Base-by-base conservation (phyloP, 1,284 basidiomycete genomes). In the Leccinum griseonigrum region DNA sequence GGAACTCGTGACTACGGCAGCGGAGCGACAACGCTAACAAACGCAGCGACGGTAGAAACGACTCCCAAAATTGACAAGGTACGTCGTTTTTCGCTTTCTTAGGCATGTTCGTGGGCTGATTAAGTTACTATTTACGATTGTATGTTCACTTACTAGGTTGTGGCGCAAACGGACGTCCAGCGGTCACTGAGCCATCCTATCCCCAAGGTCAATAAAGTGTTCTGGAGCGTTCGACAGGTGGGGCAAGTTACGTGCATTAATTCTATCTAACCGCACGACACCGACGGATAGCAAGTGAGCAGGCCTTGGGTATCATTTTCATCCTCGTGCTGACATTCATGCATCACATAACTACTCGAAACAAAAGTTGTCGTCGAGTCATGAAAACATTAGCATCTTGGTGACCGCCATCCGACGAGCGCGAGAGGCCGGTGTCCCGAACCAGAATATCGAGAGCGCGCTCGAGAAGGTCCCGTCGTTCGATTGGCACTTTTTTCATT, bases 201-300 rank as follows among this genome's bases (percentile, higher is more conserved):
- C 60, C 68, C 70, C 22, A 3, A 65, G 67, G 18, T 53, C 69
- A 50, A 67, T 74, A 26, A 71, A 69, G 29, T 68, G 64, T 57
- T 77, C 76, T 62, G 65, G 67, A 59, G 75, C 73, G 29, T 74
- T 72, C 14, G 76, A 78, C 9, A 85, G 79, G 64, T 92, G 90
- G 90, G 76, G 77, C 51, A 81, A 82, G 43, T 71, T 92, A 34
- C 85, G 85, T 32, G 85, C 85, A 7, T 74, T 91, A 29, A 68
- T 92, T n/a, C 88, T 90, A 8, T 97, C 95, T n/a, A 97, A 90
- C 76, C 85, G 93, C 65, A 97, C 97, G 6, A 99, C 97, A 0
- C 94, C 94, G 0, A 94, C 88, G 0, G 92, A 95, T 71, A 94
- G 91, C 87, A 87, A 90, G 91, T 91, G 69, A 66, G 87, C 74